phyloP scores from a whole-genome alignment of 768 basidiomycete genomes.

The Suillus weaverae region DNA sequence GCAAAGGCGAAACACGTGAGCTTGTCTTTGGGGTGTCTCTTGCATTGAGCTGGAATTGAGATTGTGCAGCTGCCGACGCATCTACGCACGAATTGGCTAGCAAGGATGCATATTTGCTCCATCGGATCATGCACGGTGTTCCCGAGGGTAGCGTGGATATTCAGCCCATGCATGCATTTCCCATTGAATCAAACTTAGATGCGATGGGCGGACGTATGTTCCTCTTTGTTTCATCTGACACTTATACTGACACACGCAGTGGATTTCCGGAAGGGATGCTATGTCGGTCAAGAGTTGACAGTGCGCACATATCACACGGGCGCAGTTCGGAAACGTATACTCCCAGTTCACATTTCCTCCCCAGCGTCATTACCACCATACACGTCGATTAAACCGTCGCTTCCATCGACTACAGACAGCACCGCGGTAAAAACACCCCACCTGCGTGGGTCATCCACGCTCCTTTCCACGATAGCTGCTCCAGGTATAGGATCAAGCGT shows the following conservation, averaged over 20 bases:
- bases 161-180: conserved; percentile 73
- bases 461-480: conserved; percentile 55
- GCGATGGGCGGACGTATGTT: conserved; percentile 88
- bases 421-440: conserved; percentile 43
- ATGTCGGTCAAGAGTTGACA: conserved; percentile 96
- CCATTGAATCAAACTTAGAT: conserved; percentile 94
- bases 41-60: conserved; percentile 6
- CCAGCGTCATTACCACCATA: conserved; percentile 25
- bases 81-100: conserved; percentile 55
- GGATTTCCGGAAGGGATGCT: conserved; percentile 97
- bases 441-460: conserved; percentile 72
- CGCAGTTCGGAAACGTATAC: conserved; percentile 82
- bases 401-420: conserved; percentile 24
- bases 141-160: conserved; percentile 87
- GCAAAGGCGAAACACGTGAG: conserved; percentile 75
- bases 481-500: conserved; percentile 39
- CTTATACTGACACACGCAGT: conserved; percentile 46
- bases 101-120: conserved; percentile 65
- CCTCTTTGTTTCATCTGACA: neutral
- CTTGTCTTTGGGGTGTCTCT: conserved; percentile 16
- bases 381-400: conserved; percentile 27
- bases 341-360: conserved; percentile 68
- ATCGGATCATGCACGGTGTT: conserved; percentile 79
- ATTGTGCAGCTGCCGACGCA: conserved; percentile 48
- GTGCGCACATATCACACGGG: conserved; percentile 97